Conservation (phyloP, 176 grass and related monocot species). For the Paspalum notatum region DNA sequence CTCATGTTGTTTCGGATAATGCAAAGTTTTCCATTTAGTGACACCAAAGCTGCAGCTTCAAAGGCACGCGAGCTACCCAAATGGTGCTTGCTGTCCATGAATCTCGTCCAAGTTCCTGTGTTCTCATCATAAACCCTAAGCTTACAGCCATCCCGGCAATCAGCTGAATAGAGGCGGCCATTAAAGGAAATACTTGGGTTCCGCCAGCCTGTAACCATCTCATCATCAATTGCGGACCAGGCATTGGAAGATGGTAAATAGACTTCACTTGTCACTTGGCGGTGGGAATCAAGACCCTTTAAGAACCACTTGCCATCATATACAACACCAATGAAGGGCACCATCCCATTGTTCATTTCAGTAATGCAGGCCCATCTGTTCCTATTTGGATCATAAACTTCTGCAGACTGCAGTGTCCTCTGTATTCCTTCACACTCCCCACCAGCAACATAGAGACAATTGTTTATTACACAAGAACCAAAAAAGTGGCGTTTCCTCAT, state of each 20-base stretch:
- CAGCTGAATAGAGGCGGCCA: conserved; percentile 68
- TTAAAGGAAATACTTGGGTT: conserved; percentile 80
- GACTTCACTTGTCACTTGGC: conserved; percentile 66
- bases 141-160: conserved; percentile 84
- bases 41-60: conserved; percentile 82
- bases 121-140: conserved; percentile 73
- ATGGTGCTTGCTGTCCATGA: conserved; percentile 77
- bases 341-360: conserved; percentile 89
- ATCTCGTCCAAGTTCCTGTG: conserved; percentile 69
- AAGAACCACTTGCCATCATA: conserved; percentile 81
- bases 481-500: conserved; percentile 84
- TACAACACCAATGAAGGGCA: conserved; percentile 87
- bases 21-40: conserved; percentile 76
- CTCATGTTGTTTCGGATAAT: conserved; percentile 89
- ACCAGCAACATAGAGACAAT: conserved; percentile 85
- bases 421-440: conserved; percentile 88
- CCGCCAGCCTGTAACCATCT: conserved; percentile 81
- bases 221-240: conserved; percentile 64
- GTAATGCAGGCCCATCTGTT: conserved; percentile 75
- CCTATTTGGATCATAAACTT: conserved; percentile 82
- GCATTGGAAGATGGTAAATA: conserved; percentile 60
- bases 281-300: conserved; percentile 74
- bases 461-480: conserved; percentile 85
- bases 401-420: conserved; percentile 69
- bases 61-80: conserved; percentile 70